Evolutionary conservation across 2,329 filamentous ascomycete genomes (phyloP).

Genomic region (Hymenoscyphus fraxineus): DNA sequence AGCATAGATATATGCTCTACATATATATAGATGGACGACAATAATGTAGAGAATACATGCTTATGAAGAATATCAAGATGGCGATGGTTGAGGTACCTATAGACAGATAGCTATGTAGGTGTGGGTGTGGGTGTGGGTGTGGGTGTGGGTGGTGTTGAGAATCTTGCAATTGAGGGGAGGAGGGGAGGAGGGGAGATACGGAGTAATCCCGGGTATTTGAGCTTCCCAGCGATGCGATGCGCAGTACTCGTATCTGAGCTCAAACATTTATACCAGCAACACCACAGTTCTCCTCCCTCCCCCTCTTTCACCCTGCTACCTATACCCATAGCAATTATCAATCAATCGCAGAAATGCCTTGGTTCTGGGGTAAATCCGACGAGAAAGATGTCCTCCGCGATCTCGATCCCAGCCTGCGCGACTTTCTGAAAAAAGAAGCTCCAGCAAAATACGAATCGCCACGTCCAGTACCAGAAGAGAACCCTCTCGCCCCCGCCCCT

Average conservation of each 20-base stretch:
- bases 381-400: slow-evolving; percentile 53
- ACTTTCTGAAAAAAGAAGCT: slow-evolving; percentile 64
- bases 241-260: no score
- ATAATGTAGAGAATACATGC: no score
- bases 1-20: no score
- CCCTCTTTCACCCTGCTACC: neutral
- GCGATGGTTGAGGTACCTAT: no score
- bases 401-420: slow-evolving; percentile 60
- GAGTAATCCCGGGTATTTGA: neutral
- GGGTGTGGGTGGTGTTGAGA: neutral
- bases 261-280: neutral
- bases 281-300: neutral
- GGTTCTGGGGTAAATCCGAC: slow-evolving; percentile 34
- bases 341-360: slow-evolving; percentile 30
- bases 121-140: no score
- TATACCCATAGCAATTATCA: neutral
- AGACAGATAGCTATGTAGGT: no score
- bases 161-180: neutral
- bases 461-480: slow-evolving; percentile 9
- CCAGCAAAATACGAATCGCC: slow-evolving; percentile 45
- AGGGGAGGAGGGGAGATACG: neutral
- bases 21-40: no score
- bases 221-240: neutral
- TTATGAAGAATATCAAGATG: no score
- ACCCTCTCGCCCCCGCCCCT: slow-evolving; percentile 11